Evolutionary conservation across 2,329 filamentous ascomycete genomes (phyloP).

Genomic region (Aspergillus unguis): DNA sequence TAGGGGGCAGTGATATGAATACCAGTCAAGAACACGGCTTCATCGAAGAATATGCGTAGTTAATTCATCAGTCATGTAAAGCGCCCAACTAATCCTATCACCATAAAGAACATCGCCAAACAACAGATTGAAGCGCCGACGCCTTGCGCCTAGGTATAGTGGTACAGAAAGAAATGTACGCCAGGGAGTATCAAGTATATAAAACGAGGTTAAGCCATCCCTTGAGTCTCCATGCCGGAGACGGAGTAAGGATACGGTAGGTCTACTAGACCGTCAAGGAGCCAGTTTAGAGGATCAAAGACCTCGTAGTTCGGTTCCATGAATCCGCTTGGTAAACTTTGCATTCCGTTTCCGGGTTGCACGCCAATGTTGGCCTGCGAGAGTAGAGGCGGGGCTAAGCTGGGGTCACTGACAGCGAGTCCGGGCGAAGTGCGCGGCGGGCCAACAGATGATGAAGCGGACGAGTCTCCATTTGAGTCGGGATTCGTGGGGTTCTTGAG

Average conservation of each 20-base stretch:
- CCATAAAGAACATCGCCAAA: background rate
- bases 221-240: slow-evolving; percentile 45
- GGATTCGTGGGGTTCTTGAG: slow-evolving; percentile 84
- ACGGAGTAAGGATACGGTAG: slow-evolving; percentile 67
- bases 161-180: slow-evolving; percentile 5
- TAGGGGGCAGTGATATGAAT: slow-evolving; percentile 11
- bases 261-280: slow-evolving; percentile 79
- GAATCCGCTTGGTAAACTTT: slow-evolving; percentile 49
- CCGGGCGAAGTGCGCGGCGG: slow-evolving; percentile 39
- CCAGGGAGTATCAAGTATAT: background rate
- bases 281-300: slow-evolving; percentile 91
- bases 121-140: slow-evolving; percentile 3
- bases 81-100: background rate
- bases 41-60: background rate
- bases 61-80: slow-evolving; percentile 7
- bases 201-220: slow-evolving; percentile 29
- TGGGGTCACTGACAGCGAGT: slow-evolving; percentile 43
- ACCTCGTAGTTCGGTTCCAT: slow-evolving; percentile 75
- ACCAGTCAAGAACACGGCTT: background rate
- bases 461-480: slow-evolving; percentile 72
- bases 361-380: slow-evolving; percentile 32
- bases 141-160: slow-evolving; percentile 16
- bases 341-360: slow-evolving; percentile 24
- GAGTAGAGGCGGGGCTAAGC: slow-evolving; percentile 38
- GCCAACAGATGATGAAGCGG: slow-evolving; percentile 59